Evolutionary conservation across 768 basidiomycete genomes (phyloP).

Genomic region (Termitomyces titanicus): DNA sequence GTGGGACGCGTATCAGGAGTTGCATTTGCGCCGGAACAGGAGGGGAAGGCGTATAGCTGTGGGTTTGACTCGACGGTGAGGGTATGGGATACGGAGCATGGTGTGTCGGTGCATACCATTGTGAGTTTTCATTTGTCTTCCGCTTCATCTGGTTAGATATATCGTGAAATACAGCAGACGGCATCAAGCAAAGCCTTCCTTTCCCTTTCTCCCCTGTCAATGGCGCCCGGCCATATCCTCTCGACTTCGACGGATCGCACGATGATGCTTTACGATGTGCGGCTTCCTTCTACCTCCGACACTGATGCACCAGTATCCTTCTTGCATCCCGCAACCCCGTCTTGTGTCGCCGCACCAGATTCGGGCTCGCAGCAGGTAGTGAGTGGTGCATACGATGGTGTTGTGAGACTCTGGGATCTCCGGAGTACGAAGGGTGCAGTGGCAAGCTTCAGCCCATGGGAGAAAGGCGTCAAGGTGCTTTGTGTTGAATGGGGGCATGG

Average conservation of each 20-base stretch:
- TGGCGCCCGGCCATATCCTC: conserved; percentile 34
- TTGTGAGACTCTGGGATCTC: conserved; percentile 76
- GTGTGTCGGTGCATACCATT: conserved; percentile 66
- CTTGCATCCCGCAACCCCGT: conserved; percentile 63
- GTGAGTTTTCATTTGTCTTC: conserved; percentile 36
- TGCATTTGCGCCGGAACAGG: conserved; percentile 41
- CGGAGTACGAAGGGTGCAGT: conserved; percentile 65
- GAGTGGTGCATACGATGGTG: conserved; percentile 76
- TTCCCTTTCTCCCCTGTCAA: conserved; percentile 41
- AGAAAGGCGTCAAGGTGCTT: conserved; percentile 54
- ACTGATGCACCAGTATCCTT: conserved; percentile 37
- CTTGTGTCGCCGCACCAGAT: conserved; percentile 40
- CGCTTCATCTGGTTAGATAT: background rate
- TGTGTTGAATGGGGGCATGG: conserved; percentile 56
- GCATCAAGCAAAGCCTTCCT: conserved; percentile 75
- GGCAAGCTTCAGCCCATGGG: conserved; percentile 60
- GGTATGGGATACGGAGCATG: conserved; percentile 81
- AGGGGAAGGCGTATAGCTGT: conserved; percentile 59
- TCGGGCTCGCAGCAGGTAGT: conserved; percentile 48
- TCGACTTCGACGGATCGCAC: conserved; percentile 75
- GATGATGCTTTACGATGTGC: conserved; percentile 67
- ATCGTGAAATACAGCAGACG: conserved; percentile 34
- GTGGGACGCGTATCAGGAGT: conserved; percentile 76
- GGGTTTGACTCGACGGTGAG: conserved; percentile 91
- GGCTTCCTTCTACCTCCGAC: conserved; percentile 30